These are phyloP conservation scores for Talaromyces adpressus DNA, from an alignment of 495 filamentous ascomycete genomes.

Conservation along the genomic window DNA sequence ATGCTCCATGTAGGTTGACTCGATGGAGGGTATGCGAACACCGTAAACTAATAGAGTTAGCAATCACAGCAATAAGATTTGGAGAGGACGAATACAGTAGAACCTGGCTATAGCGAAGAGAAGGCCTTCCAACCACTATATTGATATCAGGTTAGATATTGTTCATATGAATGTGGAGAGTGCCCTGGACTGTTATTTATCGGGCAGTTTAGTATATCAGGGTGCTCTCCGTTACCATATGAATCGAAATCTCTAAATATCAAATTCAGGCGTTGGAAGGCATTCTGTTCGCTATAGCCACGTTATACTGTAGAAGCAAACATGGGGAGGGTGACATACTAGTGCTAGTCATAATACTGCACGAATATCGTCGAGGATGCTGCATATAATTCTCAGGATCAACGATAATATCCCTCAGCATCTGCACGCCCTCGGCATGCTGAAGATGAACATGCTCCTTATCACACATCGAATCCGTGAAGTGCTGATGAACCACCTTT, in stretches of 20 bases:
- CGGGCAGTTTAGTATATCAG: too few relatives aligned
- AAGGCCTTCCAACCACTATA: too few relatives aligned
- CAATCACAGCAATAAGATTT: not conserved
- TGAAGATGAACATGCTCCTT: conserved; percentile 12
- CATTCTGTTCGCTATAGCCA: too few relatives aligned
- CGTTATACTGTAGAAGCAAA: too few relatives aligned
- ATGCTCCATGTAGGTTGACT: conserved; percentile 18
- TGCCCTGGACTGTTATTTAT: too few relatives aligned
- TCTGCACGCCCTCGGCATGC: conserved; percentile 17
- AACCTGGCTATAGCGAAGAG: too few relatives aligned
- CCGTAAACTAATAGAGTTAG: conserved; percentile 19
- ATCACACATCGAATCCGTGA: conserved; percentile 26
- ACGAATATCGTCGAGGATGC: conserved; percentile 39
- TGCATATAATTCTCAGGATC: conserved; percentile 33
- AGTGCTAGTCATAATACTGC: conserved; percentile 33
- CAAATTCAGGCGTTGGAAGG: too few relatives aligned
- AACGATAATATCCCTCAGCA: conserved; percentile 26
- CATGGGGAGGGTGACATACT: conserved; percentile 7
- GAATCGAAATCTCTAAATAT: too few relatives aligned
- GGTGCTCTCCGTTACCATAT: too few relatives aligned
- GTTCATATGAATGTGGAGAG: too few relatives aligned
- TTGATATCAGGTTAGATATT: too few relatives aligned
- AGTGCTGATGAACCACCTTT: conserved; percentile 30
- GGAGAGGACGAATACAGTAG: too few relatives aligned
- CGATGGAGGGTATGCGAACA: conserved; percentile 24